Conservation (phyloP, 352 stramenopile species). For the Pythium grandisporangium region DNA sequence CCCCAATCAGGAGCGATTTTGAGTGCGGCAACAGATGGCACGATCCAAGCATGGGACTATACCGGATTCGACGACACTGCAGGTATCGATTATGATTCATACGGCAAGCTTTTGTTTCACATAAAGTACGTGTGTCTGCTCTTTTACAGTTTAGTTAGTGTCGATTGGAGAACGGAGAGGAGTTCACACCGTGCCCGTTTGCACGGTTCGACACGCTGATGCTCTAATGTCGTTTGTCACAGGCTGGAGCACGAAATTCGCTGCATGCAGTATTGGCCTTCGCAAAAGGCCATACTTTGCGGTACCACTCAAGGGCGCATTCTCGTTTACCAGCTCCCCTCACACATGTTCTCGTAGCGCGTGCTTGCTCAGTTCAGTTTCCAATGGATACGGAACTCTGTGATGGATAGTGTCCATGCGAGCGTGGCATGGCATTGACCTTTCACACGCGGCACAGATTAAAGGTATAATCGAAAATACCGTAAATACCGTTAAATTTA, state of each 20-base stretch:
- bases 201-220: too few relatives aligned
- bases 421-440: too few relatives aligned
- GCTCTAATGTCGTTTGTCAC: too few relatives aligned
- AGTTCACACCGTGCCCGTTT: too few relatives aligned
- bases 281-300: conserved; percentile 5
- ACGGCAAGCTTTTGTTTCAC: conserved; percentile 32
- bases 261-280: conserved; percentile 13
- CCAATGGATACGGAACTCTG: too few relatives aligned
- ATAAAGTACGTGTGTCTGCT: conserved; percentile 21
- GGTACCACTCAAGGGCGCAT: conserved; percentile 11
- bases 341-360: too few relatives aligned
- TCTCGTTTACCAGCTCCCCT: conserved; percentile 7
- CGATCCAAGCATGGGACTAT: conserved; percentile 56
- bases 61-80: conserved; percentile 22
- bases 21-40: conserved; percentile 40
- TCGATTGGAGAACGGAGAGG: too few relatives aligned
- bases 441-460: too few relatives aligned
- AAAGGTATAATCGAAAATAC: too few relatives aligned
- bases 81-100: conserved; percentile 22
- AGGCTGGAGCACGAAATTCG: conserved; percentile 7
- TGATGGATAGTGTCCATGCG: too few relatives aligned
- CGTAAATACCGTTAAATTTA: too few relatives aligned
- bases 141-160: background rate
- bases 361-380: too few relatives aligned
- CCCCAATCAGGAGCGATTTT: conserved; percentile 26